Base-by-base conservation (phyloP, 495 filamentous ascomycete species). In the Talaromyces adpressus region DNA sequence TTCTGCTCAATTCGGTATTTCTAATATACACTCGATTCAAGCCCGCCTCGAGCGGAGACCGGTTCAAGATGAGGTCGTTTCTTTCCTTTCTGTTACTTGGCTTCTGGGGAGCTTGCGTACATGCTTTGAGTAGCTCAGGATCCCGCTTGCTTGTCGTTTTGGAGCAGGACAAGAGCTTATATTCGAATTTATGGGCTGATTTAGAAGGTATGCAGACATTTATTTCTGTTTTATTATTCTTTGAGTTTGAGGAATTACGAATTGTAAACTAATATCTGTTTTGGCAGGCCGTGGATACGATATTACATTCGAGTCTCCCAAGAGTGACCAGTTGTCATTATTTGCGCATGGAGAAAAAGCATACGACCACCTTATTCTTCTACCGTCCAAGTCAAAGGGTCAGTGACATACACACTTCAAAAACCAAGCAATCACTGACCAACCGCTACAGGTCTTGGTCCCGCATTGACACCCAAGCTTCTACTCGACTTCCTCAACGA, bases 341-440 rank as follows among this genome's bases (percentile, higher is more conserved):
- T 97, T 98, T 81, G 77, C 85, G 70, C 87, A 91, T 65, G 95
- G 94, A 72, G 92, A 93, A 76, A 86, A 86, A 73, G 83, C 85
- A 65, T 97, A 92, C 74, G 94, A 97, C 79, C 93, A 98, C 70
- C 75, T 97, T 59, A 73, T 98, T 59, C 81, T 98, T 64, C 84
- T 98, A 32, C 94, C 94, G 25, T 82, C 88, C 18, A 93, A 90
- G 76, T 85, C 90, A 4, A 98, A 97, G 82, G 92, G 91, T 92
- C 72, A n/a, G 68, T 70, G n/a, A 2, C n/a, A 16, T 52, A 20
- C n/a, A 18, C 29, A 18, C 1, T 18, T 6, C 27, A 20, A 14
- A 47, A 7, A 7, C 7, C n/a, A 34, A n/a, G 20, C 56, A 58
- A 58, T 58, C 20, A 18, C 56, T 36, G 3, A 30, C 20, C 8